Evolutionary conservation across 352 stramenopile species (phyloP), one percentile per base, ranked within the genome.

Genomic region (Phytophthora hibernalis): DNA sequence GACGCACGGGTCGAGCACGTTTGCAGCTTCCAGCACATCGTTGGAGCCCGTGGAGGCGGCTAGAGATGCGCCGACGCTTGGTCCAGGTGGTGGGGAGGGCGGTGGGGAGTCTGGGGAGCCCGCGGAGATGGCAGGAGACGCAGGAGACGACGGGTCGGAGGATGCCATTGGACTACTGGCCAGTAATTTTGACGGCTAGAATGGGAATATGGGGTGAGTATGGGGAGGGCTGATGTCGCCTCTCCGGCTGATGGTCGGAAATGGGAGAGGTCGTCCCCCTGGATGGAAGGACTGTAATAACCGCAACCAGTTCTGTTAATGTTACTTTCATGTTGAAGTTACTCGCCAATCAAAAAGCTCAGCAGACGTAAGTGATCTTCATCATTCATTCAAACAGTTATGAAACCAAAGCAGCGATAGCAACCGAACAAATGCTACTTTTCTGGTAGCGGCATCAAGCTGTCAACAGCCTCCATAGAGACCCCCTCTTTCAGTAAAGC

Each of bases 111-210:
- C 37, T 15, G 50, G 42, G 21, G 35, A 21, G 1, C 28, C 30
- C 2, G 43, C 37, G 47, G 37, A 30, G 0, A 35, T n/a, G 7
- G 13, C 51, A 0, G 16, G 16, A 5, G n/a, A 7, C 30, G 30
- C 24, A 21, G 21, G 40, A 43, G 51, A 49, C 18, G 52, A 40
- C 20, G 30, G 38, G 53, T 52, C 26, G 3, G 26, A 42, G 8
- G 51, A 35, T 57, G 51, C 18, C 54, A 75, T 75, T n/a, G n/a
- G n/a, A n/a, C n/a, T n/a, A n/a, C n/a, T n/a, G 16, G 6, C 38
- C 28, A 55, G 63, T 76, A 74, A 74, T 70, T 72, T 65, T 8
- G 24, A 21, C 52, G 68, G 44, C 68, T 76, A 76, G 62, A 72
- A 72, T 72, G 24, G 22, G 31, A 76, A 76, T 76, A 72, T 61